Evolutionary conservation across 2,329 filamentous ascomycete genomes (phyloP), one percentile per base, ranked within the genome.

Genomic region (Colletotrichum echinochloae): DNA sequence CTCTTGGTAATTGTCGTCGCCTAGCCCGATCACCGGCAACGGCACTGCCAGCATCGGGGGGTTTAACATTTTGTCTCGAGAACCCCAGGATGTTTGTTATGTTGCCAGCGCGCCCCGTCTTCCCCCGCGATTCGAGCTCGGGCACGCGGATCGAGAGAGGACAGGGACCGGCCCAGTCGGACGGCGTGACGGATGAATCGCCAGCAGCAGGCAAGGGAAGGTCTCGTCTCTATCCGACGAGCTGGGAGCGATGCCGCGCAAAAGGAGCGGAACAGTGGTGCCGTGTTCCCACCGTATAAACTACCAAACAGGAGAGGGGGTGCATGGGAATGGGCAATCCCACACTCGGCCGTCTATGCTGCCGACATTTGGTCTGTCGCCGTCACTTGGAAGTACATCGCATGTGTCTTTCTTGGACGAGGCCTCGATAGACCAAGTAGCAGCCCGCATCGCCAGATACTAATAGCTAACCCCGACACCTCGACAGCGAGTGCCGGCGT

Each of bases 201-300:
- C 30, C n/a, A 18, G 33, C 62, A 51, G 39, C 9, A 65, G 44
- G 30, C 49, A 41, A 35, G 16, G n/a, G n/a, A 26, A n/a, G 23
- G 30, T 4, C 18, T 3, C 26, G 46, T 54, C 46, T 60, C 46
- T n/a, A 44, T 26, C 66, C 66, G 54, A 57, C 20, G 44, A 54
- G 48, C 61, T 46, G 62, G 66, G 59, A 54, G 37, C 49, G 63
- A 52, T 66, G 63, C 44, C 23, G 56, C 66, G 67, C 63, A 46
- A n/a, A n/a, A 20, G 56, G 35, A 35, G 54, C 56, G 56, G 66
- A 59, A 70, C 48, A 51, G 16, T 51, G 39, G 41, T 54, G 48
- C 39, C 39, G 35, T 20, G 56, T 55, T 54, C 39, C 49, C 56
- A 61, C 67, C 49, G 51, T 61, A 55, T 46, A 54, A 33, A 30